A percentile compares a stretch with the other conserved stretches of the same genome.
Evolutionary conservation across 495 filamentous ascomycete genomes (phyloP).

Genomic region (Clavariopsis aquatica): DNA sequence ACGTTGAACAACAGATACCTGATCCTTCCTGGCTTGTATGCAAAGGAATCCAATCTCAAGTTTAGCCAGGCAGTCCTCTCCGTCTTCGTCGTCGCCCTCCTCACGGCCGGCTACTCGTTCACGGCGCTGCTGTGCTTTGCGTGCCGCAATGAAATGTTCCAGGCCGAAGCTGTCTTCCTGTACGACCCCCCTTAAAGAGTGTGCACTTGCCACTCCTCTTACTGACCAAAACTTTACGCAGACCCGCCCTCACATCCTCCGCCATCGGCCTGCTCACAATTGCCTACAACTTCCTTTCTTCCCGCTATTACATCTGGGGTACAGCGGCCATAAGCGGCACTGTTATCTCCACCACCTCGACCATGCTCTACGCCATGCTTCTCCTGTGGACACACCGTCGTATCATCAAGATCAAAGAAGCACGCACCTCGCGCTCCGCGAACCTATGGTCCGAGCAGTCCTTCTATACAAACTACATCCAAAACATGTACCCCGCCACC

Average conservation of each 20-base stretch:
- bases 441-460: constrained; percentile 30
- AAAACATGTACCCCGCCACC: constrained; percentile 38
- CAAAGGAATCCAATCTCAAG: constrained; percentile 38
- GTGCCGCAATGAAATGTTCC: constrained; percentile 40
- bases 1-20: constrained; percentile 37
- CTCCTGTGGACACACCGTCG: constrained; percentile 43
- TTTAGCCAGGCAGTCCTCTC: constrained; percentile 40
- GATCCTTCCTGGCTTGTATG: constrained; percentile 45
- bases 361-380: constrained; percentile 42
- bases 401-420: constrained; percentile 29
- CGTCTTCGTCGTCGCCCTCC: constrained; percentile 44
- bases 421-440: constrained; percentile 3
- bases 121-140: constrained; percentile 46
- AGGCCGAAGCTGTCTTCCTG: constrained; percentile 45
- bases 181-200: constrained; percentile 9
- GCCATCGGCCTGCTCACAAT: constrained; percentile 45
- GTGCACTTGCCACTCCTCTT: not conserved
- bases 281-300: constrained; percentile 46
- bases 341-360: constrained; percentile 37
- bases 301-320: constrained; percentile 37
- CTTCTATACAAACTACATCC: constrained; percentile 43
- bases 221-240: constrained; percentile 15
- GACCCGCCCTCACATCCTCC: constrained; percentile 40
- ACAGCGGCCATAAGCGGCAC: constrained; percentile 40
- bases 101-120: constrained; percentile 46